These are phyloP conservation scores for Lojkania enalia DNA, from an alignment of 2,329 filamentous ascomycete species.

Conservation along the genomic window DNA sequence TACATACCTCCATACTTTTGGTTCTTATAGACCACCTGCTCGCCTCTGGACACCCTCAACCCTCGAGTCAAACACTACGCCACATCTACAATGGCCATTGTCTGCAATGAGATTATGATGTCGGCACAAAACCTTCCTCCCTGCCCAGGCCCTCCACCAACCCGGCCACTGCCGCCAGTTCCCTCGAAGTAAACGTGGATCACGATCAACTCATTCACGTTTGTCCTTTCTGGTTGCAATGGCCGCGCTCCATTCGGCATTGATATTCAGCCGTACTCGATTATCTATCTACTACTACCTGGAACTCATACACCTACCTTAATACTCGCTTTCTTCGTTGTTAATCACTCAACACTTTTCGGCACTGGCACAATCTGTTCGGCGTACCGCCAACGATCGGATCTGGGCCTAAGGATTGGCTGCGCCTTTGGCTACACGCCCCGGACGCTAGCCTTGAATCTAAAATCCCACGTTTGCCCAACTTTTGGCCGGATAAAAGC, in stretches of 20 bases:
- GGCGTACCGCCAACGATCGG: slow-evolving; percentile 29
- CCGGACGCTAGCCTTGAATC: slow-evolving; percentile 18
- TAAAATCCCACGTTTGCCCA: slow-evolving; percentile 23
- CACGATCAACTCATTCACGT: slow-evolving; percentile 9
- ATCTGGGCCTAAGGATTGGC: slow-evolving; percentile 25
- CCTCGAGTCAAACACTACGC: slow-evolving; percentile 9
- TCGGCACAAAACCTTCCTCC: slow-evolving; percentile 49
- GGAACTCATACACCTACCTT: slow-evolving; percentile 15
- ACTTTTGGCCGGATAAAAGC: slow-evolving; percentile 22
- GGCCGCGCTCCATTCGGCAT: slow-evolving; percentile 27
- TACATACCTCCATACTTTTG: slow-evolving; percentile 7
- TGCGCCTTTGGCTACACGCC: slow-evolving; percentile 26
- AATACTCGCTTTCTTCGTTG: slow-evolving; percentile 23
- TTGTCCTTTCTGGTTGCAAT: slow-evolving; percentile 24
- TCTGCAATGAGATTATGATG: slow-evolving; percentile 46
- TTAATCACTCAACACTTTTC: slow-evolving; percentile 18
- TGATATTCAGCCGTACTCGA: slow-evolving; percentile 16
- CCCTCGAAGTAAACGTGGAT: slow-evolving; percentile 46
- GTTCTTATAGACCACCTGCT: too few species aligned
- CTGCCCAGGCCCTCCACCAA: slow-evolving; percentile 53
- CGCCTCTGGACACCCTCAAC: slow-evolving; percentile 4
- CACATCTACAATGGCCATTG: slow-evolving; percentile 35
- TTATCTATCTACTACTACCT: slow-evolving; percentile 18
- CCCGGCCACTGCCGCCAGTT: slow-evolving; percentile 51
- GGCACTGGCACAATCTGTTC: slow-evolving; percentile 12